Evolutionary conservation across 139 green algal genomes (phyloP), one percentile per base, ranked within the genome.

Genomic region (Coccomyxa sp.): DNA sequence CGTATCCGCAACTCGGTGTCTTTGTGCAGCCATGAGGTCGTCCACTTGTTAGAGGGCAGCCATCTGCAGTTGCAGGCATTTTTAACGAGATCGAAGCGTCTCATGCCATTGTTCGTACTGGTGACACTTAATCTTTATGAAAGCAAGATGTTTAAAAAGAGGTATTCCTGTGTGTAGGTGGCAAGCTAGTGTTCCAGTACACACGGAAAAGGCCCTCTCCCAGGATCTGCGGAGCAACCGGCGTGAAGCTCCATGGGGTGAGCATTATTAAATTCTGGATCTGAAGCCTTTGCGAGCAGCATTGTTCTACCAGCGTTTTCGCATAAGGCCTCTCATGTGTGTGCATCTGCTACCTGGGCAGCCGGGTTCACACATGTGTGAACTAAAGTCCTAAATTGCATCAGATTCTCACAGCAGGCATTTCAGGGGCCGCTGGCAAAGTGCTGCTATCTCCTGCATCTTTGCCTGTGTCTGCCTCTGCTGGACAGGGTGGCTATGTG

Each of bases 171-270:
- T 13, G 1, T 81, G 82, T 90, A 98, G 96, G 97, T 87, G 97
- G 97, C 82, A 92, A 92, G 80, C 91, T 98, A 38, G 89, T 94
- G 67, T 92, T 97, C 81, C 96, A 99, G 85, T 97, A 97, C 80
- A 89, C 93, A 78, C 95, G 93, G 88, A 99, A 99, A 93, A 91
- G 90, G 45, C 88, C 92, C 18, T 94, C 89, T 16, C 89, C 91
- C 82, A 88, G 95, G 31, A 94, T 91, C 45, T 99, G 96, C 89
- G 86, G 89, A 57, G 88, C 96, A 68, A 93, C 87, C 58, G 95
- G 95, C 81, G 91, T 92, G 51, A 80, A 82, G n/a, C 92, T 98
- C 21, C 87, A 97, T 79, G 95, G 95, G 79, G 92, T 98, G 84
- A 92, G 93, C 31, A 13, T 57, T 15, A n/a, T 25, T 15, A 86